Base-by-base conservation (phyloP, 169 alveolate genomes). In the Perkinsus marinus region DNA sequence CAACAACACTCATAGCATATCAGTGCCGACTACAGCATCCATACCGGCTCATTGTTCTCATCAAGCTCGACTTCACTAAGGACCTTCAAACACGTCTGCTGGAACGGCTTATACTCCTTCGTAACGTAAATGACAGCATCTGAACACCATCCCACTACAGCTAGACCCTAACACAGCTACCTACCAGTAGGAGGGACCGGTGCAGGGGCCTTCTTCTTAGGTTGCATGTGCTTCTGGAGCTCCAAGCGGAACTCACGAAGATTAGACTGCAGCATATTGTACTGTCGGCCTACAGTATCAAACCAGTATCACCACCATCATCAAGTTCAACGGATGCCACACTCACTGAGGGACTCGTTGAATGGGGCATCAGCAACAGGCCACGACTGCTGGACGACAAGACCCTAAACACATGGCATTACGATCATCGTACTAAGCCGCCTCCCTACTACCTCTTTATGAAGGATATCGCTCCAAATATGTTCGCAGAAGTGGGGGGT, bases 401-500 rank as follows among this genome's bases (percentile, higher is more conserved):
- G 95, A 93, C 93, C 94, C 95, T 89, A 95, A 94, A 0, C 95
- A 92, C 16, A 68, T 92, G 94, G 19, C 93, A 89, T 5, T 90
- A 36, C 92, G 26, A 19, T 13, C 30, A 57, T 26, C 37, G 34
- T 2, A 5, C 34, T 95, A 19, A 93, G 92, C n/a, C n/a, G n/a
- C n/a, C n/a, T n/a, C 19, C 95, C 94, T 2, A n/a, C n/a, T n/a
- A 90, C 92, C 46, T 94, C 94, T 92, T 95, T 93, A 47, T 95
- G 95, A 89, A 97, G 94, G 43, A 97, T 93, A 90, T 92, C 91
- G 16, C 96, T 93, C 99, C 99, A 97, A 39, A 97, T 95, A 92
- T 97, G 96, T 92, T 97, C 99, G 91, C 98, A 96, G 39, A 96
- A 96, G 93, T 97, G 98, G 26, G 99, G 99, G 2, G 97, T 95